Percentiles rank a stretch among this genome's conserved stretches.
Evolutionary conservation across 2,329 filamentous ascomycete genomes (phyloP).

Genomic region (Neopestalotiopsis sp.): DNA sequence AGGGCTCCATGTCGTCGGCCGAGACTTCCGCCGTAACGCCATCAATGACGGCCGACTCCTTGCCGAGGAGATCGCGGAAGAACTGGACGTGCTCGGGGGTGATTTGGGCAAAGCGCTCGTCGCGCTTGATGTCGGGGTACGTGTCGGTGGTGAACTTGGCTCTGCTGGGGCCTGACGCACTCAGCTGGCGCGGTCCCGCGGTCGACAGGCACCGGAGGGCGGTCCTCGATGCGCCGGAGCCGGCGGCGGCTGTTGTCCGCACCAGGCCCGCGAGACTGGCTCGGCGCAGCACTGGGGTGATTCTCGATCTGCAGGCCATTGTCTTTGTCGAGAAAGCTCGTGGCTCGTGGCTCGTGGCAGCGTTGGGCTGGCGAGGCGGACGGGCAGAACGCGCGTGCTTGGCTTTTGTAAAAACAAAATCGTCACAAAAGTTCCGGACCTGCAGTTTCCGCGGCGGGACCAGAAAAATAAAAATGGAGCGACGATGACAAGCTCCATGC

Average conservation of each 20-base stretch:
- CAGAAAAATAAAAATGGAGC: conserved; percentile 3
- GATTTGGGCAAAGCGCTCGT: conserved; percentile 75
- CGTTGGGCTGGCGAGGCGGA: not conserved
- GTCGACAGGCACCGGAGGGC: conserved; percentile 32
- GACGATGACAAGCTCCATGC: not conserved
- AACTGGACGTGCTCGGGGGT: conserved; percentile 79
- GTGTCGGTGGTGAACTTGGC: conserved; percentile 84
- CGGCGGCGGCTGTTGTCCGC: conserved; percentile 19
- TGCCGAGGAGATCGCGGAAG: conserved; percentile 83
- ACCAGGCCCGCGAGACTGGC: conserved; percentile 27
- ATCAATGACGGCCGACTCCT: conserved; percentile 81
- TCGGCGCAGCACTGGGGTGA: conserved; percentile 33
- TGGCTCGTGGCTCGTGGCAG: not conserved
- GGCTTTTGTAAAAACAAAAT: not conserved
- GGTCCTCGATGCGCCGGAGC: not conserved
- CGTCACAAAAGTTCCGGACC: not conserved
- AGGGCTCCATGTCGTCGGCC: conserved; percentile 82
- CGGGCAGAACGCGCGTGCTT: not conserved
- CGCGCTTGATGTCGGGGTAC: conserved; percentile 82
- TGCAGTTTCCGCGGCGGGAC: not conserved
- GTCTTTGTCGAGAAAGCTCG: not conserved
- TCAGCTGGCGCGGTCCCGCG: conserved; percentile 32
- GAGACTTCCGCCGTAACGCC: conserved; percentile 74
- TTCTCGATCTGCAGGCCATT: conserved; percentile 35
- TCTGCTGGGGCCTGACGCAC: conserved; percentile 27